Evolutionary conservation across 306 rosid genomes (phyloP).

Genomic region (Castanea sativa): DNA sequence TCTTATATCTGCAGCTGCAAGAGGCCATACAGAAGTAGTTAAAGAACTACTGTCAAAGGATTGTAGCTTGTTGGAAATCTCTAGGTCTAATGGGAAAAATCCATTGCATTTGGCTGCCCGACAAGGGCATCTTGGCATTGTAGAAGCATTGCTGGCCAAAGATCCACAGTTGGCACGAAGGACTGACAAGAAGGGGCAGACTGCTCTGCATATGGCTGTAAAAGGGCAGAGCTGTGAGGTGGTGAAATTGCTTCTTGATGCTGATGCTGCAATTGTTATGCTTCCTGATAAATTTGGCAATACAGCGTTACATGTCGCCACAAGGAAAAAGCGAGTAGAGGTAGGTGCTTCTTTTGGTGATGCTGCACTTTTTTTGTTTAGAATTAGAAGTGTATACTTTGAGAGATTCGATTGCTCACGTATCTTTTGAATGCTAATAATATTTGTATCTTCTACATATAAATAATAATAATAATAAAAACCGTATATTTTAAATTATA

Average conservation of each 20-base stretch:
- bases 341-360: constrained; percentile 37
- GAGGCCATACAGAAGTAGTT: constrained; percentile 81
- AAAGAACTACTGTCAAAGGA: constrained; percentile 81
- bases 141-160: constrained; percentile 62
- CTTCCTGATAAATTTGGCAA: constrained; percentile 97
- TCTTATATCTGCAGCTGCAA: constrained; percentile 85
- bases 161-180: constrained; percentile 93
- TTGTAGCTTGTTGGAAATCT: constrained; percentile 66
- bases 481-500: background rate
- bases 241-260: constrained; percentile 85
- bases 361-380: background rate
- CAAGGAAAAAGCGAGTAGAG: constrained; percentile 96
- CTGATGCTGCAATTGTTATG: constrained; percentile 97
- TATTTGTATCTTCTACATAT: too few species aligned
- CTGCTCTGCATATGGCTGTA: constrained; percentile 99
- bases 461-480: too few species aligned
- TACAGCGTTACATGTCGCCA: constrained; percentile 91
- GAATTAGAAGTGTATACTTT: too few species aligned
- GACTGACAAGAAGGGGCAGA: constrained; percentile 97
- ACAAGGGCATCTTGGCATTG: constrained; percentile 83
- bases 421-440: background rate
- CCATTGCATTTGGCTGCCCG: constrained; percentile 96
- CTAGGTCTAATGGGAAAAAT: constrained; percentile 83
- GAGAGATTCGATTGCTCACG: background rate
- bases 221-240: constrained; percentile 93